These are phyloP conservation scores for Blastocrithidia nonstop DNA, from an alignment of 208 protist species.

Conservation along the genomic window DNA sequence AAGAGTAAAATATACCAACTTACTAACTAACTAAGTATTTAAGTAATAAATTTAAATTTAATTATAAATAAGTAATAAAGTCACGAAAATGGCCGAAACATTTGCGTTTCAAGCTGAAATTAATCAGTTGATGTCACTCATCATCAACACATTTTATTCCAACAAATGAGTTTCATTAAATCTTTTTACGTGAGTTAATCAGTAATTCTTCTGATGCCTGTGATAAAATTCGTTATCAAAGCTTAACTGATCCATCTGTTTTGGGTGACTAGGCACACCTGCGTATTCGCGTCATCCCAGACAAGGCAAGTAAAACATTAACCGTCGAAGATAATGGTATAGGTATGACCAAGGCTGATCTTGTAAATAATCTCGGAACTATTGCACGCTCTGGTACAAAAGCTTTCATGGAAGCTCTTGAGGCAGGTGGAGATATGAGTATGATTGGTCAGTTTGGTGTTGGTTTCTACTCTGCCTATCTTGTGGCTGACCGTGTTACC, in stretches of 20 bases:
- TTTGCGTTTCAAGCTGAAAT: conserved; percentile 93
- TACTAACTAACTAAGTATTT: neutral
- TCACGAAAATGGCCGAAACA: neutral
- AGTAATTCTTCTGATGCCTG: conserved; percentile 99
- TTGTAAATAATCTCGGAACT: conserved; percentile 97
- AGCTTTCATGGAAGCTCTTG: conserved; percentile 86
- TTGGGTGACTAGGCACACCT: conserved; percentile 65
- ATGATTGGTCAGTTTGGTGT: conserved; percentile 99
- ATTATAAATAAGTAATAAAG: too few species aligned
- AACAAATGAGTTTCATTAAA: conserved; percentile 98
- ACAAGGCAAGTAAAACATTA: conserved; percentile 86
- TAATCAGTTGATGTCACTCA: conserved; percentile 95
- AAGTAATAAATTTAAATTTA: neutral
- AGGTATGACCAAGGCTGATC: conserved; percentile 98
- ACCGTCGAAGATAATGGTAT: conserved; percentile 96
- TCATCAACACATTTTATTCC: conserved; percentile 99
- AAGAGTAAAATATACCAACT: neutral
- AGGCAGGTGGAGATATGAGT: conserved; percentile 50
- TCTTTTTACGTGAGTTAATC: conserved; percentile 99
- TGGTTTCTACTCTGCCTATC: conserved; percentile 99
- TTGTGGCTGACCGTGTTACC: conserved; percentile 96
- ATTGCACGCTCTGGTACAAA: conserved; percentile 99
- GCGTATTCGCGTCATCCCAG: conserved; percentile 85
- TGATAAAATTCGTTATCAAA: conserved; percentile 98
- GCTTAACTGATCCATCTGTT: conserved; percentile 86